These are phyloP conservation scores for Prunus padus DNA, from an alignment of 306 rosid species.

Conservation along the genomic window DNA sequence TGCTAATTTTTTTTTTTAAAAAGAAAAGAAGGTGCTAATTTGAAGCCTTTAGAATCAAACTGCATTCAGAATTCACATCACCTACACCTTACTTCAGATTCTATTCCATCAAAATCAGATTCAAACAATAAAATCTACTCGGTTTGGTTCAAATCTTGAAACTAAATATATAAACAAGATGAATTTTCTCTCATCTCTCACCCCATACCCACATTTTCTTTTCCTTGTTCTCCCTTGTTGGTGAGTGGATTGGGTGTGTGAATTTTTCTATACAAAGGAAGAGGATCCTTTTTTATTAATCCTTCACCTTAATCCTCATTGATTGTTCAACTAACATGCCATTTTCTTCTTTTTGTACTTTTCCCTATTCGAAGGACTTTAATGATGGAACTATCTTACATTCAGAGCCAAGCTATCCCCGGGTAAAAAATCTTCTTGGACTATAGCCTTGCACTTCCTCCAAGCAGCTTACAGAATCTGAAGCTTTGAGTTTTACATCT, in stretches of 20 bases:
- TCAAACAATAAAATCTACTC: neutral
- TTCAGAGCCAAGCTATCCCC: constrained; percentile 5
- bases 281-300: neutral
- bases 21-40: neutral
- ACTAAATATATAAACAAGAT: neutral
- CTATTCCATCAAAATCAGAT: neutral
- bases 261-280: neutral
- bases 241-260: neutral
- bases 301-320: neutral
- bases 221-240: neutral
- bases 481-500: neutral
- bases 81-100: neutral
- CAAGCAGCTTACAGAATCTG: neutral
- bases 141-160: neutral
- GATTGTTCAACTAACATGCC: neutral
- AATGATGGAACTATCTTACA: neutral
- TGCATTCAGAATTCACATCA: neutral
- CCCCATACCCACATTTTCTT: neutral
- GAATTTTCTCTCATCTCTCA: neutral
- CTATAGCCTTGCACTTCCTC: neutral
- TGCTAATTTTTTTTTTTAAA: too few relatives aligned
- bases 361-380: neutral
- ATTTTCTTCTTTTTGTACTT: neutral
- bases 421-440: neutral
- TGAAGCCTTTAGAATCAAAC: neutral